These are phyloP conservation scores for Lophium mytilinum DNA, from an alignment of 495 filamentous ascomycete genomes.

Conservation along the genomic window DNA sequence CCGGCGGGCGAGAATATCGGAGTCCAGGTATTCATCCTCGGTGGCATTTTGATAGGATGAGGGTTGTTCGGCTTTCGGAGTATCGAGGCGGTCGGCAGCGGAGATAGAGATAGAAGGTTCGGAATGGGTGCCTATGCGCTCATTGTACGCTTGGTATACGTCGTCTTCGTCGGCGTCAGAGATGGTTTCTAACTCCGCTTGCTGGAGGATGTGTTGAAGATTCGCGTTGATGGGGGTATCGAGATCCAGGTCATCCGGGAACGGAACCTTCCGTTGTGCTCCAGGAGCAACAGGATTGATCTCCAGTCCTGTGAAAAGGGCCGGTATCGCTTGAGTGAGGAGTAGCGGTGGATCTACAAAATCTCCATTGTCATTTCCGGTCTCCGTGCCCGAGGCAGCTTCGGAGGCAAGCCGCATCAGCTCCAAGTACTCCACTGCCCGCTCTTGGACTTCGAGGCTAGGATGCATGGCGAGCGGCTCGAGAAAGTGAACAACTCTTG, in stretches of 20 bases:
- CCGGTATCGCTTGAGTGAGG: constrained; percentile 79
- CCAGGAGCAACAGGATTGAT: constrained; percentile 79
- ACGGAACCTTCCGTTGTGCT: constrained; percentile 80
- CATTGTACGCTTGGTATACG: constrained; percentile 67
- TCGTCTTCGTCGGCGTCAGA: constrained; percentile 49
- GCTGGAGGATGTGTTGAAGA: constrained; percentile 53
- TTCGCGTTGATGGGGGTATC: constrained; percentile 75
- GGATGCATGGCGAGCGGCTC: constrained; percentile 73
- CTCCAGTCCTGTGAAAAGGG: constrained; percentile 74
- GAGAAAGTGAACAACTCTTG: constrained; percentile 69
- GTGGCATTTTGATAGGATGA: constrained; percentile 57
- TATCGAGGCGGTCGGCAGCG: constrained; percentile 45
- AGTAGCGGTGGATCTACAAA: constrained; percentile 65
- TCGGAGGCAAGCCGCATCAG: constrained; percentile 77
- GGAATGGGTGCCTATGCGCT: constrained; percentile 28
- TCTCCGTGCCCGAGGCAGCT: constrained; percentile 57
- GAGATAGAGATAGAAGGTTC: constrained; percentile 36
- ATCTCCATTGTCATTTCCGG: constrained; percentile 41
- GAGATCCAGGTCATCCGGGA: constrained; percentile 64
- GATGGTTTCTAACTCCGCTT: constrained; percentile 47
- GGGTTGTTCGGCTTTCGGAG: constrained; percentile 33
- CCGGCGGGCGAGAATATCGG: constrained; percentile 53
- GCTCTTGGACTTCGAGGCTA: constrained; percentile 89
- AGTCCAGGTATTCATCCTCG: constrained; percentile 53
- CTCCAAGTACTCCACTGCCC: constrained; percentile 85